Conservation (phyloP, 2,329 filamentous ascomycete species). For the Calcarisporium arbuscula region DNA sequence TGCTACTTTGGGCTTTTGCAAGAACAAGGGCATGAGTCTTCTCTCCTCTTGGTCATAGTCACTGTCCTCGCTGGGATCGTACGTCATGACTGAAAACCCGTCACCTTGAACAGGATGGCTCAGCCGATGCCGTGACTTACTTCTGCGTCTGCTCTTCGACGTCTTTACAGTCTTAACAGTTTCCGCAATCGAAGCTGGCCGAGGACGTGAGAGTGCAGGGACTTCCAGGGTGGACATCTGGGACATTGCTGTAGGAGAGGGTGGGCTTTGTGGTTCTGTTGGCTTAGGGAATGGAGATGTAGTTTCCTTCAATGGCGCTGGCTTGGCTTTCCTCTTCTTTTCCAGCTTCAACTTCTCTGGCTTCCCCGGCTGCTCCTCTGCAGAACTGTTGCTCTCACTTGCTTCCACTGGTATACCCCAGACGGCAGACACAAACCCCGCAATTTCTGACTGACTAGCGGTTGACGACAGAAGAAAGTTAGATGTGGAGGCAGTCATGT, state of each 20-base stretch:
- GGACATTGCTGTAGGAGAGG: constrained; percentile 9
- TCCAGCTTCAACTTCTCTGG: too few species aligned
- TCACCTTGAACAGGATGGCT: constrained; percentile 17
- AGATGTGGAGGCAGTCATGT: constrained; percentile 39
- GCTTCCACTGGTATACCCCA: constrained; percentile 32
- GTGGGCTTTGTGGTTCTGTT: constrained; percentile 14
- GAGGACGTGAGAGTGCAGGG: constrained; percentile 5
- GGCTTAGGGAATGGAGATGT: constrained; percentile 25
- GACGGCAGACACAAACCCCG: constrained; percentile 46
- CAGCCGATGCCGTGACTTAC: constrained; percentile 18
- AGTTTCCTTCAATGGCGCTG: constrained; percentile 21
- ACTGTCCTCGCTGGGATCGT: constrained; percentile 32
- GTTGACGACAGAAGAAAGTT: constrained; percentile 52
- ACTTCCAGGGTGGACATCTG: constrained; percentile 5
- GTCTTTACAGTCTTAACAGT: constrained; percentile 23
- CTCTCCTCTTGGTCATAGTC: constrained; percentile 42
- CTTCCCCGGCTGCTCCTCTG: too few species aligned
- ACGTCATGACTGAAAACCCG: constrained; percentile 24
- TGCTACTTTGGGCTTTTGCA: constrained; percentile 25
- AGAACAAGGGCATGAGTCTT: constrained; percentile 45
- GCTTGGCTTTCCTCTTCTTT: constrained; percentile 15
- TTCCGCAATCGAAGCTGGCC: constrained; percentile 10
- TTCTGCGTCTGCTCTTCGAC: constrained; percentile 17
- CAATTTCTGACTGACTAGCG: constrained; percentile 48
- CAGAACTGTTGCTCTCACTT: too few species aligned